Percentiles rank a stretch among this genome's conserved stretches.
phyloP scores from a whole-genome alignment of 2,329 filamentous ascomycete species.

The Exophiala bonariae region DNA sequence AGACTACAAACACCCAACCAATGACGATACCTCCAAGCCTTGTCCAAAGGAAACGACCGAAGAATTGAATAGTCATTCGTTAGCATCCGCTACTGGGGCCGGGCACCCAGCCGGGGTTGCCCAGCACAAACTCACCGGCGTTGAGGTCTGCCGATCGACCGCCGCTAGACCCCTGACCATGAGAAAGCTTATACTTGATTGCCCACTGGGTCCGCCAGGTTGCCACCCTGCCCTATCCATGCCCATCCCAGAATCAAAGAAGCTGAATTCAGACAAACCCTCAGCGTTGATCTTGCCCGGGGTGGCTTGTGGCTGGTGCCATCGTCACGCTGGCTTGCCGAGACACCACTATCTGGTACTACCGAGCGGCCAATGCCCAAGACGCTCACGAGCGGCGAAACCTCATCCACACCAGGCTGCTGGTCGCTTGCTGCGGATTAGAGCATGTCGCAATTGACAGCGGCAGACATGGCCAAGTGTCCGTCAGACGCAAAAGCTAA shows the following conservation, averaged over 20 bases:
- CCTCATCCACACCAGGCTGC: slow-evolving; percentile 15
- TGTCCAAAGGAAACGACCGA: too few relatives aligned
- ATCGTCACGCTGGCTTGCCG: slow-evolving; percentile 21
- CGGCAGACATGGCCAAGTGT: slow-evolving; percentile 24
- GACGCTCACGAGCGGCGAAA: slow-evolving; percentile 17
- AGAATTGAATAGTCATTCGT: too few relatives aligned
- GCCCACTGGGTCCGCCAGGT: slow-evolving; percentile 5
- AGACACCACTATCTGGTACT: slow-evolving; percentile 25
- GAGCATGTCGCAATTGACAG: slow-evolving; percentile 27
- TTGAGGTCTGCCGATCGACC: slow-evolving; percentile 12
- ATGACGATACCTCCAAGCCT: too few relatives aligned
- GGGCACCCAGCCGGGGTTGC: slow-evolving; percentile 10
- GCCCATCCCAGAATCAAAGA: neutral
- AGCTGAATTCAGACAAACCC: slow-evolving; percentile 6
- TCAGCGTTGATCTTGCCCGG: slow-evolving; percentile 1
- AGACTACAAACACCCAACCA: too few relatives aligned
- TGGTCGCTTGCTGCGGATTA: slow-evolving; percentile 13
- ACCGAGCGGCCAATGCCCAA: slow-evolving; percentile 14
- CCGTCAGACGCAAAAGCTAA: slow-evolving; percentile 26
- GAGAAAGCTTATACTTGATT: slow-evolving; percentile 23
- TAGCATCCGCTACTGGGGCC: neutral
- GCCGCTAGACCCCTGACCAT: neutral
- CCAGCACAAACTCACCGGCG: slow-evolving; percentile 9
- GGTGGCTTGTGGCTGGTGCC: slow-evolving; percentile 21
- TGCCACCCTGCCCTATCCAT: slow-evolving; percentile 5